Percentiles rank a stretch among this genome's conserved stretches.
Conservation (phyloP, 2,329 filamentous ascomycete genomes). For the Sclerotinia minor region DNA sequence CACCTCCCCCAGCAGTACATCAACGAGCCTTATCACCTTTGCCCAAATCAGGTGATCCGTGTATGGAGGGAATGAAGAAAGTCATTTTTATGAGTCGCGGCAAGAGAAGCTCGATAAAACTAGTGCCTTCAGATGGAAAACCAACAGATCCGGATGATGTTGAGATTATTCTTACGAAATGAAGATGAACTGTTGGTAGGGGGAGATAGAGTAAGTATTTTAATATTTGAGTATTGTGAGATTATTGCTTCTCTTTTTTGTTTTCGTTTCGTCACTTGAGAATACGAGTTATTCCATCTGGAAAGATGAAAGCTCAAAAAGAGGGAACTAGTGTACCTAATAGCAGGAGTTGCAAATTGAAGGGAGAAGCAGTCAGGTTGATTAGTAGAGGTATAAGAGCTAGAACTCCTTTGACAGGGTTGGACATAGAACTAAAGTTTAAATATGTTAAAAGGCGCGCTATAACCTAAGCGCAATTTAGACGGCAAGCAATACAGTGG, state of each 20-base stretch:
- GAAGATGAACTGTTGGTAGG: background rate
- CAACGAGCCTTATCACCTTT: background rate
- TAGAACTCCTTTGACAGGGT: background rate
- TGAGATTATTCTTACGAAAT: constrained; percentile 15
- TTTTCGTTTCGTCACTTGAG: background rate
- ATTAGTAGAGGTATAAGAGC: background rate
- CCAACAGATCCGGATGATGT: background rate
- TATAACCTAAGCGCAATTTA: background rate
- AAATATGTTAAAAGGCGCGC: background rate
- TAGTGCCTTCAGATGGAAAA: constrained; percentile 13
- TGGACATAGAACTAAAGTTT: background rate
- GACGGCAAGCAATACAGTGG: background rate
- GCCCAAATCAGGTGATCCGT: background rate
- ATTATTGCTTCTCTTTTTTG: background rate
- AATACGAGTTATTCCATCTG: background rate
- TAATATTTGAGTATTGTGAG: no score
- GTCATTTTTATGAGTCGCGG: constrained; percentile 12
- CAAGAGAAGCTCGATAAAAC: constrained; percentile 18
- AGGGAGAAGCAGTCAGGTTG: background rate
- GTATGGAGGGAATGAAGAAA: constrained; percentile 4
- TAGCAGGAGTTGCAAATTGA: background rate
- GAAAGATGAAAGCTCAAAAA: background rate
- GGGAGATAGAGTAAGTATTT: background rate
- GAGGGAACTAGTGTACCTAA: background rate
- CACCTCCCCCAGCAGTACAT: constrained; percentile 3